Base-by-base conservation (phyloP, 2,329 filamentous ascomycete genomes). In the Beauveria rudraprayagi region DNA sequence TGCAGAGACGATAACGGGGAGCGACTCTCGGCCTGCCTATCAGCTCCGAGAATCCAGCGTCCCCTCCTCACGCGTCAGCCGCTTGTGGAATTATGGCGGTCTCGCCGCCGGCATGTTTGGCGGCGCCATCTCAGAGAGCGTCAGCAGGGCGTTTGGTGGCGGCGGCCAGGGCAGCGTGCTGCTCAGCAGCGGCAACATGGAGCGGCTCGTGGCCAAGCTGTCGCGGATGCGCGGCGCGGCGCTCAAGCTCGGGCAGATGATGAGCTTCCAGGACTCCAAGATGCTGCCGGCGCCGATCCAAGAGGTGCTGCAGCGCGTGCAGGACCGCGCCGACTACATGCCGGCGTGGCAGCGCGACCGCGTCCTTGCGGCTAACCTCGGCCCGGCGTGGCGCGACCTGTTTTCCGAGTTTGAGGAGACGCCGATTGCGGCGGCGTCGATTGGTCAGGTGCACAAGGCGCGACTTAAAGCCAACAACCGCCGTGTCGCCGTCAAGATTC, bases 321-420 rank as follows among this genome's bases (percentile, higher is more conserved):
- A 99, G 72, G 94, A 99, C 72, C 88, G 91, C 61, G 94, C 94
- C 44, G 93, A 99, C 73, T 99, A 97, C 73, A 99, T 99, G 94
- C 94, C 94, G 0, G 83, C 91, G 2, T 96, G 87, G 72, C 94
- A 99, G 73, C 88, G 94, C 11, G 87, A 99, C 72, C 86, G 88
- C 63, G 93, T 99, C 0, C 81, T 99, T 7, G 74, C 79, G 0
- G 79, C 83, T 5, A 96, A 96, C 68, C 81, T 99, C 0, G 94
- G 94, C 0, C 69, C 83, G 0, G 82, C 93, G 59, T 99, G 94
- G 94, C 84, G 91, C 54, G 84, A 91, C 1, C 76, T 97, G 1
- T 99, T 93, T 68, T 80, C 80, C 22, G 84, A 87, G 5, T 99
- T 99, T 67, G 89, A 96, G 46, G 94, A 97, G 65, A 87, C 87